Evolutionary conservation across 2,329 filamentous ascomycete genomes (phyloP).

Genomic region (Penicillium vulpinum): DNA sequence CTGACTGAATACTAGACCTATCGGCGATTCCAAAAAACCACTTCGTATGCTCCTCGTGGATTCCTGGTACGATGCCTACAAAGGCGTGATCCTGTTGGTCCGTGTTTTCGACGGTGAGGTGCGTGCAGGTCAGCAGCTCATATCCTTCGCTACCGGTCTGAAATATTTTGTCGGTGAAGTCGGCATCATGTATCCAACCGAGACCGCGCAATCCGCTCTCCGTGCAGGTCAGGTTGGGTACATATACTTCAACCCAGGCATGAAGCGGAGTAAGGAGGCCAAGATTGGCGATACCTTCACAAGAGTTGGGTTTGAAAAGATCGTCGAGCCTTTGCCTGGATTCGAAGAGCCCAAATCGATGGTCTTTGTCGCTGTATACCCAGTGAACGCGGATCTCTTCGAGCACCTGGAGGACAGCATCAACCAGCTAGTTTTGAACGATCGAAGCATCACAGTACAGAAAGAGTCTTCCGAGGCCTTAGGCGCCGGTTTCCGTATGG

Average conservation of each 20-base stretch:
- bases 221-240: constrained; percentile 95
- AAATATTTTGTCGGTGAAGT: constrained; percentile 96
- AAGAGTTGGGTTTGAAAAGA: constrained; percentile 70
- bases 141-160: constrained; percentile 82
- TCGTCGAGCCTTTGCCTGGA: constrained; percentile 79
- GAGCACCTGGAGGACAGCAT: constrained; percentile 89
- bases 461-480: constrained; percentile 94
- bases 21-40: constrained; percentile 70
- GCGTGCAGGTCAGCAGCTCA: constrained; percentile 77
- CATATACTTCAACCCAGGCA: constrained; percentile 94
- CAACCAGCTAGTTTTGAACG: constrained; percentile 88
- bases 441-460: constrained; percentile 87
- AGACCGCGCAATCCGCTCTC: constrained; percentile 75
- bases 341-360: constrained; percentile 98
- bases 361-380: constrained; percentile 97
- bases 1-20: constrained; percentile 52
- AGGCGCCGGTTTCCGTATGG: constrained; percentile 88
- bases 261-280: constrained; percentile 94
- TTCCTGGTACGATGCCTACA: constrained; percentile 97
- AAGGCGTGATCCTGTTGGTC: constrained; percentile 87
- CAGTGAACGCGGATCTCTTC: constrained; percentile 86
- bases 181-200: constrained; percentile 90
- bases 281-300: constrained; percentile 97
- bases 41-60: constrained; percentile 87
- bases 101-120: constrained; percentile 87